A percentile compares a stretch with the other conserved stretches of the same genome.
phyloP scores from a whole-genome alignment of 495 filamentous ascomycete species.

The Cercophora scortea region DNA sequence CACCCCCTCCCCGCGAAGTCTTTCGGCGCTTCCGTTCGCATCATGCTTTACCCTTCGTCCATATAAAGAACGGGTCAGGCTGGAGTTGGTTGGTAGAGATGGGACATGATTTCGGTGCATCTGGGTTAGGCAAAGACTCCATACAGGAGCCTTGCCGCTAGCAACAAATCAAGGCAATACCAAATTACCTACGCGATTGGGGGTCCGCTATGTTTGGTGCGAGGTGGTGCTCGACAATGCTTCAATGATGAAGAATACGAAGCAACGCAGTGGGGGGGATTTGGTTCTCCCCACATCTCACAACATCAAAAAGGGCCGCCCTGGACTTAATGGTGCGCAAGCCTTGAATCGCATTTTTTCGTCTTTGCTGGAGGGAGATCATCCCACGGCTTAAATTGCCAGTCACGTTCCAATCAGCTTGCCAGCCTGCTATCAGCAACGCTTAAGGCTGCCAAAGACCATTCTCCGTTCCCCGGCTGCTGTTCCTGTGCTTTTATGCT shows the following conservation, averaged over 20 bases:
- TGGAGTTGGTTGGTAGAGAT: conserved; percentile 47
- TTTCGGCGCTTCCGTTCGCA: conserved; percentile 92
- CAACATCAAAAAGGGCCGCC: background rate
- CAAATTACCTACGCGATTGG: conserved; percentile 29
- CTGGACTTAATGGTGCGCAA: background rate
- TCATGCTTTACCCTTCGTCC: conserved; percentile 97
- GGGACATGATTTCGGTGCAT: conserved; percentile 49
- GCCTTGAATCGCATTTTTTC: background rate
- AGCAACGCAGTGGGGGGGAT: background rate
- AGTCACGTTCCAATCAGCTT: no score
- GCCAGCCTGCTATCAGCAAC: no score
- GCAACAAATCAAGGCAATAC: conserved; percentile 37
- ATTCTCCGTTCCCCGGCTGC: no score
- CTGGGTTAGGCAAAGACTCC: conserved; percentile 42
- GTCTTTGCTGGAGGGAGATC: background rate
- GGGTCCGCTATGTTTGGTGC: conserved; percentile 21
- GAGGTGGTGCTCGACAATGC: conserved; percentile 12
- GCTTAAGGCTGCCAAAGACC: no score
- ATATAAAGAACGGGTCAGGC: conserved; percentile 42
- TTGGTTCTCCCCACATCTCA: background rate
- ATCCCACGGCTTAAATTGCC: background rate
- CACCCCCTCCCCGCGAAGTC: conserved; percentile 88
- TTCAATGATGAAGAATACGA: conserved; percentile 5
- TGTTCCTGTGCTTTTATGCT: no score
- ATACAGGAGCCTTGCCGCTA: conserved; percentile 36